Percentiles rank a stretch among this genome's conserved stretches.
Conservation (phyloP, 176 grass and related monocot species). For the Oryza meridionalis region DNA sequence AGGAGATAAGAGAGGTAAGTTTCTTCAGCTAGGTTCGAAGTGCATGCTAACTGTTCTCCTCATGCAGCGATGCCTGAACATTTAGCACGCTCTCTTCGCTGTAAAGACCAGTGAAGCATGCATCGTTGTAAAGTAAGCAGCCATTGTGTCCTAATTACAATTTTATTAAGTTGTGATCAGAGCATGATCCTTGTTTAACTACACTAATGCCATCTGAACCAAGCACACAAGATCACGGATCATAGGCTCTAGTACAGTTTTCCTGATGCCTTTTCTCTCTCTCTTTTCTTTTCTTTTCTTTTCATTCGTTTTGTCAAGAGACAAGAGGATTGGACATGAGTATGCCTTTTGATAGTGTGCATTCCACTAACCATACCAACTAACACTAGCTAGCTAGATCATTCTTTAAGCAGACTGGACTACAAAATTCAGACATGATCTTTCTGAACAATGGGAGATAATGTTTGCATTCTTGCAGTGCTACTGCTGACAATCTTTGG, state of each 20-base stretch:
- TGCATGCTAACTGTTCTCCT: conserved; percentile 6
- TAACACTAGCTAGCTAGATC: conserved; percentile 8
- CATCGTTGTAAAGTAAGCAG: conserved; percentile 17
- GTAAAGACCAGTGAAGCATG: conserved; percentile 25
- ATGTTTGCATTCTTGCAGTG: neutral
- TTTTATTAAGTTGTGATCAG: neutral
- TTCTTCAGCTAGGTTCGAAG: too few relatives aligned
- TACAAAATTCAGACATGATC: neutral
- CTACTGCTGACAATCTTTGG: neutral
- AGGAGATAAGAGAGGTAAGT: too few relatives aligned
- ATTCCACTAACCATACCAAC: conserved; percentile 24
- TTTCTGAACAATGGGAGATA: neutral
- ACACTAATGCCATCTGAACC: neutral
- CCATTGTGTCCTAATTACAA: conserved; percentile 1
- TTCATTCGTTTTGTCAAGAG: conserved; percentile 17
- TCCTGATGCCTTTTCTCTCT: neutral
- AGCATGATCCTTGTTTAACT: neutral
- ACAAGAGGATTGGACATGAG: conserved; percentile 24
- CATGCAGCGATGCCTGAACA: conserved; percentile 4
- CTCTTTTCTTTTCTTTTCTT: neutral
- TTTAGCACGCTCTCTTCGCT: conserved; percentile 18
- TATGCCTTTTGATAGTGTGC: conserved; percentile 7
- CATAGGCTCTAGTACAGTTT: neutral
- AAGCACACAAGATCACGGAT: neutral
- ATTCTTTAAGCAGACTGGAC: neutral